These are phyloP conservation scores for Emergomyces orientalis DNA, from an alignment of 2,329 filamentous ascomycete species.

Conservation along the genomic window DNA sequence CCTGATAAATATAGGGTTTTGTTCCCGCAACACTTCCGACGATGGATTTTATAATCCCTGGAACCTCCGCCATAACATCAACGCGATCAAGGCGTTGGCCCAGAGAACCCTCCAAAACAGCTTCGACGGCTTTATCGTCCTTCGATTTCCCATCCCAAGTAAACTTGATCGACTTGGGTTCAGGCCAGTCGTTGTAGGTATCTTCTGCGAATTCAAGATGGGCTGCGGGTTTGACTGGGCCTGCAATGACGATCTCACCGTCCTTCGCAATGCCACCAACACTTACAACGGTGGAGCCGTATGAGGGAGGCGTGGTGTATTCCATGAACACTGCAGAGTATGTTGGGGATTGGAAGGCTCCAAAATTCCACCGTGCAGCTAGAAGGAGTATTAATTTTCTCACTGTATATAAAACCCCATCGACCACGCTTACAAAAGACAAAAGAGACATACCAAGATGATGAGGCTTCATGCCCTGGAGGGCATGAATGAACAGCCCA, in stretches of 20 bases:
- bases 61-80: constrained; percentile 94
- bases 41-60: constrained; percentile 89
- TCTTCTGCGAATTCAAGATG: constrained; percentile 66
- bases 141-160: constrained; percentile 69
- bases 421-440: not conserved
- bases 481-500: constrained; percentile 70
- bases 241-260: constrained; percentile 66
- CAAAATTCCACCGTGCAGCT: constrained; percentile 86
- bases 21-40: constrained; percentile 81
- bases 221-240: constrained; percentile 53
- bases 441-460: constrained; percentile 57
- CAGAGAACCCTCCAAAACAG: constrained; percentile 58
- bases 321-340: constrained; percentile 93
- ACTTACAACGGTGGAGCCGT: constrained; percentile 73
- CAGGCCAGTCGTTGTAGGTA: constrained; percentile 75
- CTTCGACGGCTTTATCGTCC: constrained; percentile 64
- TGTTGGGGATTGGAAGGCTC: constrained; percentile 76
- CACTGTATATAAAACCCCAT: not conserved
- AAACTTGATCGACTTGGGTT: constrained; percentile 66
- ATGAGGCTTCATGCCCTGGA: constrained; percentile 99
- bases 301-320: constrained; percentile 86
- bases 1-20: constrained; percentile 96
- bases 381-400: not conserved
- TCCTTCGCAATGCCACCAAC: constrained; percentile 77
- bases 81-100: constrained; percentile 67